Conservation (phyloP, 805 yeast species). For the Maudiozyma turicensis region DNA sequence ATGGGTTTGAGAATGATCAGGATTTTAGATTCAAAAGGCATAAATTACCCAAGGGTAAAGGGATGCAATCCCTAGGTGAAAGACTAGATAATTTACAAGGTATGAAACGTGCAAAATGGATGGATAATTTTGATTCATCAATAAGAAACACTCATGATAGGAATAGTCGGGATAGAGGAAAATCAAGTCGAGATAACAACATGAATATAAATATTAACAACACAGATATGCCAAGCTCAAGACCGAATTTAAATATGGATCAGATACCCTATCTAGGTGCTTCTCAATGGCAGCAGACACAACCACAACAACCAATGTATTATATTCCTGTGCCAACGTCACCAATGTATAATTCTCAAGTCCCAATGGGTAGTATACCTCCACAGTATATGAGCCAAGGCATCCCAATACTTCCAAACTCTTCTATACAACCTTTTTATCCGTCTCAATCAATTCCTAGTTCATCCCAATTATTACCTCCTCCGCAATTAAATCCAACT, state of each 20-base stretch:
- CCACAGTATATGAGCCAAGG: slow-evolving; percentile 14
- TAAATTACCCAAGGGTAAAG: slow-evolving; percentile 15
- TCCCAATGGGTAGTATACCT: slow-evolving; percentile 2
- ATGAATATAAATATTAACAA: not conserved
- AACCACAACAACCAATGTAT: slow-evolving; percentile 8
- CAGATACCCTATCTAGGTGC: not conserved
- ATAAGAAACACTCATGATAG: slow-evolving; percentile 3
- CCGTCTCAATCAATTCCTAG: slow-evolving; percentile 8
- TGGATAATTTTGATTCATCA: slow-evolving; percentile 28
- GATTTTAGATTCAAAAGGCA: slow-evolving; percentile 28
- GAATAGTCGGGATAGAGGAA: not conserved
- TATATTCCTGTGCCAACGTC: slow-evolving; percentile 18
- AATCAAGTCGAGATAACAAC: not conserved
- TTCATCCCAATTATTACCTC: slow-evolving; percentile 18
- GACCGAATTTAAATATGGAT: not conserved
- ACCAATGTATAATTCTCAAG: slow-evolving; percentile 11
- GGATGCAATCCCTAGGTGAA: slow-evolving; percentile 25
- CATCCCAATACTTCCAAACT: slow-evolving; percentile 15
- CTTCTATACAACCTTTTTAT: slow-evolving; percentile 23
- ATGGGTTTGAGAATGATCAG: slow-evolving; percentile 22
- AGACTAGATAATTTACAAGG: slow-evolving; percentile 24
- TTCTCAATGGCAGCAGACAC: slow-evolving; percentile 7
- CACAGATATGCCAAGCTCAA: not conserved
- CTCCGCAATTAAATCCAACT: slow-evolving; percentile 19
- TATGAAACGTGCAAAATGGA: slow-evolving; percentile 22